Percentiles rank a stretch among this genome's conserved stretches.
phyloP scores from a whole-genome alignment of 148 eudicot genomes.

The Arbutus unedo region DNA sequence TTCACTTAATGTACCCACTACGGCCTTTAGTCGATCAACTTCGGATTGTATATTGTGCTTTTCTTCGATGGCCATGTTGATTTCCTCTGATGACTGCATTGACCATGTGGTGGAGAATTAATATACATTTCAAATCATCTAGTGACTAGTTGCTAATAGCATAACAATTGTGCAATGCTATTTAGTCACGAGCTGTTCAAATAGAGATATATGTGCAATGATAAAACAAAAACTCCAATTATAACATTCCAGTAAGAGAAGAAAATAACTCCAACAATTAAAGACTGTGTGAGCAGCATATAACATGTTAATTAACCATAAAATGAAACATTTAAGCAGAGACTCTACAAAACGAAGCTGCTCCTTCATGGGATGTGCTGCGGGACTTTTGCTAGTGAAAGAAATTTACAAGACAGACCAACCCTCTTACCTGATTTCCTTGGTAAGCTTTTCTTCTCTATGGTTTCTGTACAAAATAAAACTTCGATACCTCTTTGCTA shows the following conservation, averaged over 20 bases:
- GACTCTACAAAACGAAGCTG: not conserved
- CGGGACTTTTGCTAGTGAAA: not conserved
- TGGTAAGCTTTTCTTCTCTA: not conserved
- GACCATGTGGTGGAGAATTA: slow-evolving; percentile 3
- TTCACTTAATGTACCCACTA: slow-evolving; percentile 19
- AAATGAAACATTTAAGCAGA: too few relatives aligned
- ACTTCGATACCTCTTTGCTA: not conserved
- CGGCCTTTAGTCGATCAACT: slow-evolving; percentile 35
- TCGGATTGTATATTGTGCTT: slow-evolving; percentile 44
- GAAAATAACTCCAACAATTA: not conserved
- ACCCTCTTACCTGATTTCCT: not conserved
- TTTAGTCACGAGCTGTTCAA: not conserved
- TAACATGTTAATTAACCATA: not conserved
- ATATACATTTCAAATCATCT: not conserved
- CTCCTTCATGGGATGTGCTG: not conserved
- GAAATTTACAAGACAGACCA: not conserved
- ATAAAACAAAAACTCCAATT: not conserved
- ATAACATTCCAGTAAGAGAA: not conserved
- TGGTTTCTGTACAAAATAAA: not conserved
- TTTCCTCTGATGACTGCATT: slow-evolving; percentile 49
- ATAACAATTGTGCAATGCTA: not conserved
- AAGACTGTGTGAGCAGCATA: not conserved
- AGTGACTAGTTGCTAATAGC: not conserved
- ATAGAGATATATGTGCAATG: not conserved
- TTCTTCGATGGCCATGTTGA: slow-evolving; percentile 54